Evolutionary conservation across 208 protist species (phyloP).

Genomic region (Acanthamoeba lenticulata): DNA sequence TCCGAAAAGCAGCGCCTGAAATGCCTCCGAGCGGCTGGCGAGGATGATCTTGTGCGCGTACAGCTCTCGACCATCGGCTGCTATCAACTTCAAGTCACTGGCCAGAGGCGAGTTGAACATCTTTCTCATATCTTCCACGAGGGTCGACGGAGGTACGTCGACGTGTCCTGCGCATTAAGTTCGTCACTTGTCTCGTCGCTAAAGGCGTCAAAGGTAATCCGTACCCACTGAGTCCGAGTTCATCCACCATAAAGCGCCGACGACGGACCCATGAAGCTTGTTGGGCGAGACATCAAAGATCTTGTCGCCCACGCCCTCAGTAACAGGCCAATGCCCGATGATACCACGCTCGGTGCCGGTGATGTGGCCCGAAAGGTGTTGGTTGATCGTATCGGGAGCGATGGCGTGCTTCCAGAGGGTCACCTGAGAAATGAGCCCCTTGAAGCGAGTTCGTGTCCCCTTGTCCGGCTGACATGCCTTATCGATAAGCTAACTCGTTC

Average conservation of each 20-base stretch:
- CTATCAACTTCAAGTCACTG: constrained; percentile 44
- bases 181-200: neutral
- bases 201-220: neutral
- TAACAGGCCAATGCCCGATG: constrained; percentile 44
- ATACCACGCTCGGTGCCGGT: constrained; percentile 8
- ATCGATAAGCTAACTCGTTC: neutral
- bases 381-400: neutral
- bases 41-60: constrained; percentile 62
- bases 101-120: constrained; percentile 45
- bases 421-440: constrained; percentile 27
- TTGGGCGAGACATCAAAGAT: neutral
- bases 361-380: neutral
- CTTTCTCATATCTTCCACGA: constrained; percentile 38
- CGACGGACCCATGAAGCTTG: neutral
- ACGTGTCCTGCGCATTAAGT: neutral
- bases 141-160: neutral
- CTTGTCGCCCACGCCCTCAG: constrained; percentile 22
- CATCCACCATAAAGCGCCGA: constrained; percentile 12
- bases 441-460: constrained; percentile 16
- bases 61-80: constrained; percentile 1
- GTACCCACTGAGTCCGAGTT: constrained; percentile 56
- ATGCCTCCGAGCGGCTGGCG: constrained; percentile 43
- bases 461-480: neutral
- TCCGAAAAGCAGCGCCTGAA: constrained; percentile 8
- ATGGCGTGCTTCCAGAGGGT: constrained; percentile 47